Base-by-base conservation (phyloP, 1,284 basidiomycete species). In the Phlebopus sp. region DNA sequence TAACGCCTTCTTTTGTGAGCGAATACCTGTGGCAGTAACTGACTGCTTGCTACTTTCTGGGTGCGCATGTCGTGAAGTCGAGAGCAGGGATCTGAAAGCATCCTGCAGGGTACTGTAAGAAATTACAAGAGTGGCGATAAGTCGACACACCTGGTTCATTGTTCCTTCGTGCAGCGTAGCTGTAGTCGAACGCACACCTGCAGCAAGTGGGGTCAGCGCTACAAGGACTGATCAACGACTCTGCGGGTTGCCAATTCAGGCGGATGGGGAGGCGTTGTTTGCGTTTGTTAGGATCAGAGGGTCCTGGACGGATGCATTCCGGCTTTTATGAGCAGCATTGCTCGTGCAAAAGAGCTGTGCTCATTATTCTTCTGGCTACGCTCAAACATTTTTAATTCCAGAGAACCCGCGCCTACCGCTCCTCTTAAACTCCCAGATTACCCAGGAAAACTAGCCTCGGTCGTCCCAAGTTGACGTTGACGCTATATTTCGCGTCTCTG, bases 31-130 rank as follows among this genome's bases (percentile, higher is more conserved):
- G 23, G 31, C 48, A 45, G 25, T 30, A 10, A 39, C 38, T 32
- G 35, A 11, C 8, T 15, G 15, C 38, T 39, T 47, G 40, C 46
- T 51, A 15, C 25, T 8, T 18, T 42, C 41, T 19, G 36, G 43
- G 46, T 29, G 56, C 38, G 47, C 59, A 42, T 18, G 57, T 41
- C 46, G 65, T 49, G 56, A 62, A 49, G 30, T 56, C 13, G 56
- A 35, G 27, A 75, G 54, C 10, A 75, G 49, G 30, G 59, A 54
- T 35, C 75, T 59, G 56, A 75, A 75, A 2, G 70, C 69, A 37
- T 74, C 70, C 71, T 75, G 54, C 10, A 45, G 3, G 7, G 17
- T 8, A 25, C 32, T 6, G 53, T 1, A 23, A 3, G 3, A 8
- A 19, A 1, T 14, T 13, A 11, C 17, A 6, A 34, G 11, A 10